Evolutionary conservation across 2,329 filamentous ascomycete species (phyloP).

Genomic region (Talaromyces sp.): DNA sequence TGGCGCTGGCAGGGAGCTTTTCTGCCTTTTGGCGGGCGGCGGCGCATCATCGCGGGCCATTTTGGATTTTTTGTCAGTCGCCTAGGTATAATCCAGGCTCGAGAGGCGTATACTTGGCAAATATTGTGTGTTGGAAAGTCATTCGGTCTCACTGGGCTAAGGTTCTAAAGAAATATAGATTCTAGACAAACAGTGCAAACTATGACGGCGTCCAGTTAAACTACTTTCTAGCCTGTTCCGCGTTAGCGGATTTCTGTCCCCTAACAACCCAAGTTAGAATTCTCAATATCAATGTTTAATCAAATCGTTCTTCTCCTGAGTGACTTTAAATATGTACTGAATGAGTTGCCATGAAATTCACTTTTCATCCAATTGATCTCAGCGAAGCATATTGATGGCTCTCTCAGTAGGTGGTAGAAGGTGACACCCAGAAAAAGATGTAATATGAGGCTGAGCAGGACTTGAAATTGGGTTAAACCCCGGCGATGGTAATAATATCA

Average conservation of each 20-base stretch:
- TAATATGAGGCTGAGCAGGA: too few species aligned
- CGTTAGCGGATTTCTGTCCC: neutral
- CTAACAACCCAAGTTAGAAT: too few species aligned
- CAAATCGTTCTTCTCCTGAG: neutral
- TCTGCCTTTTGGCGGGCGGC: constrained; percentile 40
- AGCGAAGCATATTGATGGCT: too few species aligned
- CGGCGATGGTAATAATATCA: too few species aligned
- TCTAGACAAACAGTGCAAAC: constrained; percentile 21
- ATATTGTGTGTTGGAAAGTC: neutral
- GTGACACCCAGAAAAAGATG: too few species aligned
- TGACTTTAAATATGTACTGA: neutral
- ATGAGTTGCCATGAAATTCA: too few species aligned
- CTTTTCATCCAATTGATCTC: too few species aligned
- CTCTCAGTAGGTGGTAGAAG: too few species aligned
- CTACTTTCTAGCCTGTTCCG: neutral
- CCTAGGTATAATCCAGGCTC: neutral
- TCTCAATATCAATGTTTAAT: neutral
- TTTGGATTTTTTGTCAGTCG: neutral
- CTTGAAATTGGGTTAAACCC: too few species aligned
- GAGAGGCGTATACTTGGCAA: neutral
- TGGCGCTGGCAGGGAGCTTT: constrained; percentile 35
- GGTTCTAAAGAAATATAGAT: neutral
- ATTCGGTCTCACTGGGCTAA: neutral
- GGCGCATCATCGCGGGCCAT: constrained; percentile 36
- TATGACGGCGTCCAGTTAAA: neutral